Evolutionary conservation across 2,329 filamentous ascomycete species (phyloP).

Genomic region (Colletotrichum sojae): DNA sequence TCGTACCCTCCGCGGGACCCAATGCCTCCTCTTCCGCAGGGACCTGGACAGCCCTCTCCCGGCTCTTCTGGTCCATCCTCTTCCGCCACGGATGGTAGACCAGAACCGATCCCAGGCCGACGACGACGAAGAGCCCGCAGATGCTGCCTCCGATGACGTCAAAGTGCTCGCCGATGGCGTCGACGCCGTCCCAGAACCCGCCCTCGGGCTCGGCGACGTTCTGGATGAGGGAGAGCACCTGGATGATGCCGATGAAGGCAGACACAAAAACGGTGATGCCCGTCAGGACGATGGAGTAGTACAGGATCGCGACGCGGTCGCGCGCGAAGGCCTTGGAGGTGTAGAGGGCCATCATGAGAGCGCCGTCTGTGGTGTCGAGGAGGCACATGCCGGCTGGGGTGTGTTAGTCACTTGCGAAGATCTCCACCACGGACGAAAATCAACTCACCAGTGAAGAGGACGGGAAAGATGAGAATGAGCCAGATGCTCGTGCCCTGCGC

Average conservation of each 20-base stretch:
- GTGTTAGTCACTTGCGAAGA: background rate
- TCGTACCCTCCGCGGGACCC: conserved; percentile 51
- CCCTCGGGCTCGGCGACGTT: conserved; percentile 82
- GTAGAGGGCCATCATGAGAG: conserved; percentile 95
- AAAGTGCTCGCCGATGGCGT: conserved; percentile 82
- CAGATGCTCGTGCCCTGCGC: conserved; percentile 90
- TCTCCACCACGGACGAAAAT: too few species aligned
- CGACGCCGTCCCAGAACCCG: conserved; percentile 91
- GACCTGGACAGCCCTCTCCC: conserved; percentile 2
- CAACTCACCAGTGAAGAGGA: conserved; percentile 83
- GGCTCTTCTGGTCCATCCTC: conserved; percentile 54
- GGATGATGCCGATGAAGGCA: conserved; percentile 87
- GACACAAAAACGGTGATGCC: conserved; percentile 87
- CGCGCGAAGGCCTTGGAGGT: conserved; percentile 83
- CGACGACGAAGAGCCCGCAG: conserved; percentile 85
- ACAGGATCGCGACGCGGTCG: conserved; percentile 90
- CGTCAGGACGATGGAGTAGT: conserved; percentile 92
- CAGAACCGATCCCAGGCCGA: conserved; percentile 80
- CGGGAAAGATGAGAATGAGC: conserved; percentile 92
- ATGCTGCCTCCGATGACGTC: conserved; percentile 90
- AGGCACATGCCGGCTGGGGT: conserved; percentile 88
- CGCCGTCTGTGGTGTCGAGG: conserved; percentile 91
- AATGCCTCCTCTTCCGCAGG: conserved; percentile 30
- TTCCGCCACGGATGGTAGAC: conserved; percentile 85
- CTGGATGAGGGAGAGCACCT: conserved; percentile 83